Percentiles rank a stretch among this genome's conserved stretches.
Conservation (phyloP, 2,329 filamentous ascomycete genomes). For the Fusarium penzigii region DNA sequence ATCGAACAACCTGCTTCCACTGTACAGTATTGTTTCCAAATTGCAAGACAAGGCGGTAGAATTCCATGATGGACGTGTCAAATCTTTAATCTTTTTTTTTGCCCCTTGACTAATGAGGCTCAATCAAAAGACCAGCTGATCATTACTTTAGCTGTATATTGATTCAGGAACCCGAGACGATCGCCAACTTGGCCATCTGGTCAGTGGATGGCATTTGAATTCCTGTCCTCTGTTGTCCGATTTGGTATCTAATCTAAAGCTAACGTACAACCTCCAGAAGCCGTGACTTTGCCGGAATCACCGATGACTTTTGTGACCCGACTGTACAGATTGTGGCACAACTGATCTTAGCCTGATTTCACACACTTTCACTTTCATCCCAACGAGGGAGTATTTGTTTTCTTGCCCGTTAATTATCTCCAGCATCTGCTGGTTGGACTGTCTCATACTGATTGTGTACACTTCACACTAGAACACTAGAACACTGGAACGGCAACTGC, state of each 20-base stretch:
- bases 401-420: not conserved
- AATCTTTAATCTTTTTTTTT: not conserved
- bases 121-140: not conserved
- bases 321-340: no score
- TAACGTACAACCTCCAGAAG: no score
- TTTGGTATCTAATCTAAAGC: not conserved
- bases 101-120: not conserved
- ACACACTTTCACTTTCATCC: no score
- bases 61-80: not conserved
- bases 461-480: no score
- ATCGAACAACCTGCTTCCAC: not conserved
- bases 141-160: not conserved
- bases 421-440: not conserved
- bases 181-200: not conserved
- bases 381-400: no score
- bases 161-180: not conserved
- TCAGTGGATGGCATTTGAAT: not conserved
- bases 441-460: no score
- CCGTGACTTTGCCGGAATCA: no score
- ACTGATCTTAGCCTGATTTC: no score
- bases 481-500: not conserved
- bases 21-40: not conserved
- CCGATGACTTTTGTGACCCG: no score
- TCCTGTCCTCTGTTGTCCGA: not conserved
- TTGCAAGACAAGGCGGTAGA: not conserved